Evolutionary conservation across 768 basidiomycete genomes (phyloP).

Genomic region (Pisolithus microcarpus): DNA sequence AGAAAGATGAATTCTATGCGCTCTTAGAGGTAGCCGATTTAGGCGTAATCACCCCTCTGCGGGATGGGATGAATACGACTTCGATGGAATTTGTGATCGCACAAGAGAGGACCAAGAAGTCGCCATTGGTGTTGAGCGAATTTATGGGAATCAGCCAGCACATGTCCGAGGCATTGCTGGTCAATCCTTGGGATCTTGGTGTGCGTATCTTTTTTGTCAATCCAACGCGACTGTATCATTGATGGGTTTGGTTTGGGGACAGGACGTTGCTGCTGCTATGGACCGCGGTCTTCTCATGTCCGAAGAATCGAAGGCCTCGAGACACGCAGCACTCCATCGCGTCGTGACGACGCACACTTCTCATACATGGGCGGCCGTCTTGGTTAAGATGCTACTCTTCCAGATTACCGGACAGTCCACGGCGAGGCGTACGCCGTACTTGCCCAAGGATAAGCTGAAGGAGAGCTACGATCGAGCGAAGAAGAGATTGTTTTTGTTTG

Average conservation of each 20-base stretch:
- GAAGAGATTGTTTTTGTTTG: conserved; percentile 88
- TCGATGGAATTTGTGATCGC: conserved; percentile 97
- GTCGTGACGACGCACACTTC: conserved; percentile 89
- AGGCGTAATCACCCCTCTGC: conserved; percentile 88
- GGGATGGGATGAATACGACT: conserved; percentile 99
- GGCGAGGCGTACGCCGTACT: conserved; percentile 78
- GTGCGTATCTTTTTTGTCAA: conserved; percentile 34
- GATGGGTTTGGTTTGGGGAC: background rate
- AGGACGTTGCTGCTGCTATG: conserved; percentile 88
- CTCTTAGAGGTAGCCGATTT: conserved; percentile 89
- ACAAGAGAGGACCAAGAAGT: conserved; percentile 76
- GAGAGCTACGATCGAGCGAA: conserved; percentile 57
- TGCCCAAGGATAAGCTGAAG: conserved; percentile 57
- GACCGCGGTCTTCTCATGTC: conserved; percentile 83
- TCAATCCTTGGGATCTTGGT: conserved; percentile 95
- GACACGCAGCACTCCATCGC: conserved; percentile 74
- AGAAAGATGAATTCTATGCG: conserved; percentile 97
- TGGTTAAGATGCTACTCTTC: conserved; percentile 81
- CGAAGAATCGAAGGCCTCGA: conserved; percentile 57
- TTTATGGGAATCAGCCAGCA: conserved; percentile 96
- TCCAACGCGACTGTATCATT: background rate
- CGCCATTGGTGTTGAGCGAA: conserved; percentile 87
- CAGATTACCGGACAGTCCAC: conserved; percentile 74
- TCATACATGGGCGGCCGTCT: conserved; percentile 89
- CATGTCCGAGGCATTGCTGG: conserved; percentile 82